Conservation (phyloP, 805 yeast genomes). For the Wickerhamiella azyma region DNA sequence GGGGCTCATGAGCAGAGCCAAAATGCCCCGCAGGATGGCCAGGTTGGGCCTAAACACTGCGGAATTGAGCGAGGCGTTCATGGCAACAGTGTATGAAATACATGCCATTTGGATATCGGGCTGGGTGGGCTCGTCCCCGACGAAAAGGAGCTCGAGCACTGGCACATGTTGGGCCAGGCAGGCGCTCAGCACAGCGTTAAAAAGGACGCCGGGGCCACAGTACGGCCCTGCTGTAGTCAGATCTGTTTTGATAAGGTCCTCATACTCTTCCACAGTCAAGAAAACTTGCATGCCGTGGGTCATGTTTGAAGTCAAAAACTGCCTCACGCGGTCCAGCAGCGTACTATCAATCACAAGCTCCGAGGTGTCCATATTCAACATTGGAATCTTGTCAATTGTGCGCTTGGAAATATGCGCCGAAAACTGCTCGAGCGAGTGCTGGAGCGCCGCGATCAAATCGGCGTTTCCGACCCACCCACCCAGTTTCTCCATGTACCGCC, state of each 20-base stretch:
- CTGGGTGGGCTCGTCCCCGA: neutral
- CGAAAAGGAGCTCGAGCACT: neutral
- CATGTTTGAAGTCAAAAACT: neutral
- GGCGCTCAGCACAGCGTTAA: neutral
- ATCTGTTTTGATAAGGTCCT: neutral
- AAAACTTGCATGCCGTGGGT: neutral
- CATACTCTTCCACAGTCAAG: constrained; percentile 1
- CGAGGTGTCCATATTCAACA: neutral
- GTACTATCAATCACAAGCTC: neutral
- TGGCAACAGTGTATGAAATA: neutral
- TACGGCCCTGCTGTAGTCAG: neutral
- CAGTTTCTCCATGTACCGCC: neutral
- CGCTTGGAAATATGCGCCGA: neutral
- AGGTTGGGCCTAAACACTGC: constrained; percentile 35
- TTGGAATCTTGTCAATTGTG: neutral
- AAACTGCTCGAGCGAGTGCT: neutral
- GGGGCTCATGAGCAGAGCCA: constrained; percentile 13
- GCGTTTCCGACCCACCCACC: constrained; percentile 9
- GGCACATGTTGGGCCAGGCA: constrained; percentile 1
- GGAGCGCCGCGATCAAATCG: constrained; percentile 1
- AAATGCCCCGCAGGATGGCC: constrained; percentile 35
- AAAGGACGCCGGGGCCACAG: neutral
- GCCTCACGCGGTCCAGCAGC: neutral
- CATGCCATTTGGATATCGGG: neutral
- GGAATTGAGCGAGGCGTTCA: constrained; percentile 33